Conservation (phyloP, 2,329 filamentous ascomycete genomes). For the Beauveria sp. region DNA sequence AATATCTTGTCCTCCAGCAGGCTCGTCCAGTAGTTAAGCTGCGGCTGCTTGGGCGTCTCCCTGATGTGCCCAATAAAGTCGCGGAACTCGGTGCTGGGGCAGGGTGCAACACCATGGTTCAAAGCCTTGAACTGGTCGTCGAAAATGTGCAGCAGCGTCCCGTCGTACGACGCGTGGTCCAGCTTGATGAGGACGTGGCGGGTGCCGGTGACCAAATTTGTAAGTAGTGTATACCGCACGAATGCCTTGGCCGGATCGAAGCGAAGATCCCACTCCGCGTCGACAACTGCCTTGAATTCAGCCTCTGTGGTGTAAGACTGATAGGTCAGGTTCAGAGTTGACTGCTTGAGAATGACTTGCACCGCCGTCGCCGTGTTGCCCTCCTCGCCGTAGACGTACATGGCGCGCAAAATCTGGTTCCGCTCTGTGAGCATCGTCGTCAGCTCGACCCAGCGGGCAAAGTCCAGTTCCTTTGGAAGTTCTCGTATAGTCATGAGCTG, state of each 20-base stretch:
- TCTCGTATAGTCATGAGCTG: neutral
- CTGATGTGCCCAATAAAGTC: neutral
- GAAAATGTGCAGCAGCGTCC: neutral
- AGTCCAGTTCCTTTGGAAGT: neutral
- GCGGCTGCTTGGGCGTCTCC: neutral
- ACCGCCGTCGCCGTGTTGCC: neutral
- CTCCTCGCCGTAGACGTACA: neutral
- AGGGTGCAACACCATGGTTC: neutral
- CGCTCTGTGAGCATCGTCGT: neutral
- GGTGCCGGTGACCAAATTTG: neutral
- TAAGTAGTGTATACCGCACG: neutral
- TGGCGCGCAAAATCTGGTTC: neutral
- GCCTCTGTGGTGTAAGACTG: neutral
- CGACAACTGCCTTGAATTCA: neutral
- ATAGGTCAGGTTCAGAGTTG: neutral
- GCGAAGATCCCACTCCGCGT: neutral
- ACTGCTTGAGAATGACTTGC: neutral
- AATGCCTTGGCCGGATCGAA: neutral
- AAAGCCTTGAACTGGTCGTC: neutral
- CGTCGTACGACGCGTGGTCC: neutral
- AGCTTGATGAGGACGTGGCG: neutral
- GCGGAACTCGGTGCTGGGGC: neutral
- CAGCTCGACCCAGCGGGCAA: neutral
- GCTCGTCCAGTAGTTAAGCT: neutral
- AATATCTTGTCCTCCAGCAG: neutral